phyloP scores from a whole-genome alignment of 495 filamentous ascomycete genomes.

The Talaromyces wortmannii region DNA sequence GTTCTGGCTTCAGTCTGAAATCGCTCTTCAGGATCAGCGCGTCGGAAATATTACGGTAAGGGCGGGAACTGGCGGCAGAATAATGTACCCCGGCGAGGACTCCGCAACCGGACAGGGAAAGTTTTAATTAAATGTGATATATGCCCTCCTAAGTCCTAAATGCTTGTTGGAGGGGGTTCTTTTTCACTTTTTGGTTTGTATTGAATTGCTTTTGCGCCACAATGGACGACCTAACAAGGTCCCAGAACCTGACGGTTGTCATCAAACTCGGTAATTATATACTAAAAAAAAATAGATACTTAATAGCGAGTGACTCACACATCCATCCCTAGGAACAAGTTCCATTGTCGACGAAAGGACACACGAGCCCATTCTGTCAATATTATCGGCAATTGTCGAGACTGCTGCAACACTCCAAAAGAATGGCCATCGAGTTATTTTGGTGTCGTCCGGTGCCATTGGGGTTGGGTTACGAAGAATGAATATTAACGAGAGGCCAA shows the following conservation, averaged over 20 bases:
- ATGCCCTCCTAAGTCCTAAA: too few species aligned
- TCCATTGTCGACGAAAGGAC: slow-evolving; percentile 96
- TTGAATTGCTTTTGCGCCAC: not conserved
- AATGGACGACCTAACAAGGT: slow-evolving; percentile 3
- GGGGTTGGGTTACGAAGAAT: slow-evolving; percentile 85
- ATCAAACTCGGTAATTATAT: slow-evolving; percentile 75
- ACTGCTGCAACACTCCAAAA: slow-evolving; percentile 77
- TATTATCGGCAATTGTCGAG: slow-evolving; percentile 83
- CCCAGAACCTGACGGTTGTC: slow-evolving; percentile 61
- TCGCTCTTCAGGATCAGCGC: not conserved
- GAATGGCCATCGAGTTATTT: slow-evolving; percentile 88
- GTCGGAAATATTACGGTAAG: not conserved
- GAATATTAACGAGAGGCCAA: slow-evolving; percentile 83
- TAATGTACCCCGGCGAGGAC: not conserved
- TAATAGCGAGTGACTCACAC: not conserved
- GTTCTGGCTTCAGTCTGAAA: not conserved
- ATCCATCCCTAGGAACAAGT: slow-evolving; percentile 64
- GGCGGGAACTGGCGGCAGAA: slow-evolving; percentile 2
- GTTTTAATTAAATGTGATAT: not conserved
- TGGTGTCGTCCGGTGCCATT: slow-evolving; percentile 96
- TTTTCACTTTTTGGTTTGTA: slow-evolving; percentile 11
- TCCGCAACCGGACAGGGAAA: slow-evolving; percentile 2
- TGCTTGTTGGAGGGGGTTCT: too few species aligned
- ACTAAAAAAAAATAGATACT: not conserved
- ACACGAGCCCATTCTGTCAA: slow-evolving; percentile 93